These are phyloP conservation scores for Trichophyton schoenleinii DNA, from an alignment of 2,329 filamentous ascomycete genomes.

Conservation along the genomic window DNA sequence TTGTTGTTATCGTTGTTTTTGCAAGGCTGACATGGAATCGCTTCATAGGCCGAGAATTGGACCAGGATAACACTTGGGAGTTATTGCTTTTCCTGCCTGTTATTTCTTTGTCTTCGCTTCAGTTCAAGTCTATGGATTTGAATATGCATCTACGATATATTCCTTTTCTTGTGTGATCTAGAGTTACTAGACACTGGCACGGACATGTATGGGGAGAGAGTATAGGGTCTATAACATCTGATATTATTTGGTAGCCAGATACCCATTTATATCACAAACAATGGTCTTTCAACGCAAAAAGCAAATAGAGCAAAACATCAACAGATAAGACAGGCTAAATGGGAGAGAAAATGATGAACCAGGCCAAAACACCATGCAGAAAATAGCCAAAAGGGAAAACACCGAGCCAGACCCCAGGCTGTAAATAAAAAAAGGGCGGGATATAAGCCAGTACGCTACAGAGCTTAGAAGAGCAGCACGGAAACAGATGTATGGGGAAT, in stretches of 20 bases:
- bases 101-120: background rate
- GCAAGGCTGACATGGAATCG: constrained; percentile 12
- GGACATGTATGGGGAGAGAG: background rate
- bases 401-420: background rate
- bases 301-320: background rate
- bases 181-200: background rate
- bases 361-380: constrained; percentile 3
- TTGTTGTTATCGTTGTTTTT: background rate
- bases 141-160: background rate
- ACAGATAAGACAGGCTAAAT: background rate
- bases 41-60: constrained; percentile 28
- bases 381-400: background rate
- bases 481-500: constrained; percentile 7
- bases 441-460: background rate
- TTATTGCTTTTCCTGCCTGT: background rate
- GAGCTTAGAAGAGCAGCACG: background rate
- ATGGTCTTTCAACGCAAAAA: background rate
- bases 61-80: constrained; percentile 9
- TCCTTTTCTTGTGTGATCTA: background rate
- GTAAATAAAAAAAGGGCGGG: background rate
- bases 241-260: constrained; percentile 1
- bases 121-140: background rate
- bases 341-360: background rate
- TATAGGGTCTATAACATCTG: background rate
- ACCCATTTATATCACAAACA: background rate